Evolutionary conservation across 768 basidiomycete species (phyloP), one percentile per base, ranked within the genome.

Genomic region (Russula dissimulans): DNA sequence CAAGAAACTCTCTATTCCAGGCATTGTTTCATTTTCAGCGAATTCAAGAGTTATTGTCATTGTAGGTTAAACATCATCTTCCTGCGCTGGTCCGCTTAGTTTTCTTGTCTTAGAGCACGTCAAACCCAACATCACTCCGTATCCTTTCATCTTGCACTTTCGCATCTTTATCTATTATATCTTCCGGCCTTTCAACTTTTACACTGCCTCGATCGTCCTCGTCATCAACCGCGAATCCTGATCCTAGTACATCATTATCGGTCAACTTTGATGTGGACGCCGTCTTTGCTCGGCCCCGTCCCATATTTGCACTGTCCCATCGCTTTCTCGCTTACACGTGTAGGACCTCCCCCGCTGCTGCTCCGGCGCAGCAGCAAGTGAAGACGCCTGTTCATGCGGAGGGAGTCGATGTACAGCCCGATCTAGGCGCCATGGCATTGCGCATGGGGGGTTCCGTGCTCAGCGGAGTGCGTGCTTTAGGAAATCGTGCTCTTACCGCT

Each of bases 291-390:
- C 8, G 26, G 36, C 76, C 76, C 1, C 71, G 65, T n/a, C 81
- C 87, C 1, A 71, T 86, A 10, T 87, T 81, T 67, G 76, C 84
- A 3, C 73, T 86, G 18, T 83, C 83, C 12, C 71, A 76, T 39
- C 83, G 86, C 10, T 78, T 90, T 29, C 74, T 89, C 14, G 86
- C 83, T 4, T 87, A 79, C 64, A 77, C 80, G 9, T 72, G 74
- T n/a, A 73, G 70, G 10, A 67, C 73, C 34, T 56, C 56, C 34
- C 60, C 55, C 9, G 15, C 32, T 36, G 56, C 64, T 0, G 29
- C 66, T 3, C 52, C 68, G 0, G 64, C 65, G 9, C 62, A 57
- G 34, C 57, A 66, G 6, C 67, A 61, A 47, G 63, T 65, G 22
- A 63, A 45, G 26, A 49, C 62, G 11, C 47, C 65, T 0, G 43